Base-by-base conservation (phyloP, 2,329 filamentous ascomycete genomes). In the Rhynchosporium agropyri region DNA sequence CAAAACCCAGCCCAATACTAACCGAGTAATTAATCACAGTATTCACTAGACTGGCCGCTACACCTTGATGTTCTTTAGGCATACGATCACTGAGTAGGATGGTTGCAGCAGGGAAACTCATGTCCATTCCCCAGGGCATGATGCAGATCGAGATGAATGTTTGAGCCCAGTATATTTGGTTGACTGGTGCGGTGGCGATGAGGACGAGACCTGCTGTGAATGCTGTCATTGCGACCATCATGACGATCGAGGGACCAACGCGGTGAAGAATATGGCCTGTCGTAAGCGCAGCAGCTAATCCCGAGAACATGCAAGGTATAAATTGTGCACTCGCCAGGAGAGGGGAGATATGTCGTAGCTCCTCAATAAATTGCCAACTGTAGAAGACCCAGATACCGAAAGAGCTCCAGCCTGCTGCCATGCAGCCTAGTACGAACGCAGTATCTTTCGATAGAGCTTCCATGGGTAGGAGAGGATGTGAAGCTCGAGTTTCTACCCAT, bases 131-230 rank as follows among this genome's bases (percentile, higher is more conserved):
- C 70, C 78, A 72, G 2, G 77, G 76, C 74, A 84, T 84, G 51
- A 89, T 70, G 3, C 89, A 29, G 4, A 84, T 77, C 3, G 79
- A 79, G 9, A 87, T 79, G 70, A 90, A 90, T 0, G 81, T 78
- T 65, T 88, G 83, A 20, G 77, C 78, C 88, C 88, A 90, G 75
- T 89, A 90, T 0, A 76, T 80, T 40, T 72, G 70, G 3, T 62
- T 26, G 4, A 70, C 59, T 1, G 71, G 71, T 7, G 54, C 54
- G 0, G 69, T 70, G 8, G 68, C 68, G 4, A 71, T 53, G 15
- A 72, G 58, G 3, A 71, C 65, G 12, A 71, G 74, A 4, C 79
- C 79, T 7, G 76, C 63, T 8, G 76, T 74, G 69, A 81, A 82
- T 0, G 76, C 76, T 28, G 62, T 29, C 66, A 73, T 65, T 20